Percentiles rank a stretch among this genome's conserved stretches.
These are phyloP conservation scores for Mycena polygramma DNA, from an alignment of 768 basidiomycete species.

Conservation along the genomic window DNA sequence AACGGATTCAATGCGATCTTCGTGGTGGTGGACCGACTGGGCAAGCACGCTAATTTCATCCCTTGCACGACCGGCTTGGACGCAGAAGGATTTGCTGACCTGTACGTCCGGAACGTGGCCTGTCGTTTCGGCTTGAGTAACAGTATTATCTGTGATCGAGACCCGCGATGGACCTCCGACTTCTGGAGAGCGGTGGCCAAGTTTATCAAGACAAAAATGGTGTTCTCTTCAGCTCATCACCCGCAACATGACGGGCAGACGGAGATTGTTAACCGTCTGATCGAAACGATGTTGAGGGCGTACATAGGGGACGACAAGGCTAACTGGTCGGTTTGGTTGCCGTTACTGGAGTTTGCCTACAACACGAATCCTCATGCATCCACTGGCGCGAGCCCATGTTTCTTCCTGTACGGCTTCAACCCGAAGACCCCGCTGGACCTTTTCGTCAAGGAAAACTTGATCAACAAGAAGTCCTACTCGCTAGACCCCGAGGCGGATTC, in stretches of 20 bases:
- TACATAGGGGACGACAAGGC: constrained; percentile 33
- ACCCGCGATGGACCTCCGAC: constrained; percentile 15
- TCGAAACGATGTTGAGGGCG: constrained; percentile 43
- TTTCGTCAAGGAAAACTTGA: too few relatives aligned
- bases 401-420: constrained; percentile 38
- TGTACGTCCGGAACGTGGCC: constrained; percentile 14
- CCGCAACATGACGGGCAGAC: constrained; percentile 50
- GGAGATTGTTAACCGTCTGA: constrained; percentile 44
- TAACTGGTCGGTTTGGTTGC: constrained; percentile 41
- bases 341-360: constrained; percentile 44
- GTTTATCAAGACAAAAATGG: constrained; percentile 7
- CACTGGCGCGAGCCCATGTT: constrained; percentile 34
- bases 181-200: constrained; percentile 19
- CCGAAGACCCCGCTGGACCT: constrained; percentile 29
- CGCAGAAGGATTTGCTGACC: not conserved
- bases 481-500: too few relatives aligned
- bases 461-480: too few relatives aligned
- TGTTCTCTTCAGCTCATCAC: constrained; percentile 35
- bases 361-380: constrained; percentile 33
- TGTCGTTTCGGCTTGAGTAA: constrained; percentile 11
- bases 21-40: not conserved
- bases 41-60: constrained; percentile 29
- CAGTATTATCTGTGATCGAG: constrained; percentile 22
- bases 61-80: constrained; percentile 13
- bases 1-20: constrained; percentile 28